phyloP scores from a whole-genome alignment of 208 protist genomes.

The Leishmania guyanensis region DNA sequence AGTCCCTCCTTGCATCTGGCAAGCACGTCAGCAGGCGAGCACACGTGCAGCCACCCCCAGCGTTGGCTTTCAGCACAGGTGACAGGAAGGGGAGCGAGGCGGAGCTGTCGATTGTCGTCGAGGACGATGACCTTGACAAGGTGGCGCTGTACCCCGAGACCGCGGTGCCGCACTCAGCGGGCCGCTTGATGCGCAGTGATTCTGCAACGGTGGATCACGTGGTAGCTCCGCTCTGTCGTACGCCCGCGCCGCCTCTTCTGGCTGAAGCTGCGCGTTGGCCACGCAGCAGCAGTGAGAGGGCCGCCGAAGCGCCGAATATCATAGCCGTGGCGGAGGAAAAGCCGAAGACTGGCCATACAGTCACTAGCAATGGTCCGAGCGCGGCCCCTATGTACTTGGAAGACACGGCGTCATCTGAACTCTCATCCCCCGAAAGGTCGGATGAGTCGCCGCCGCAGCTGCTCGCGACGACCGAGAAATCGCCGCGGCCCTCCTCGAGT shows the following conservation, averaged over 20 bases:
- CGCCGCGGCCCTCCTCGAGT: no score
- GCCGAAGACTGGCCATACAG: neutral
- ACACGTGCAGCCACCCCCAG: neutral
- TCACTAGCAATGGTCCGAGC: neutral
- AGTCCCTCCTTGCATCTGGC: neutral
- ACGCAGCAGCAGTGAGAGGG: neutral
- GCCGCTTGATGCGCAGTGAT: neutral
- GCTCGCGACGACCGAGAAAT: neutral
- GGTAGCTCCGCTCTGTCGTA: neutral
- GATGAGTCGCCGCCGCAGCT: neutral
- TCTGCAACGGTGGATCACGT: neutral
- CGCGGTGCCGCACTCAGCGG: neutral
- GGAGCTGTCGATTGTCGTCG: constrained; percentile 14
- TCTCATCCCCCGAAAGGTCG: neutral
- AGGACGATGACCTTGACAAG: constrained; percentile 5
- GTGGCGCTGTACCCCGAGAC: neutral
- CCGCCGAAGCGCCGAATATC: neutral
- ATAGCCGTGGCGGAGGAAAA: neutral
- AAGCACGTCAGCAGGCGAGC: neutral
- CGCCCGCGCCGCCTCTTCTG: neutral
- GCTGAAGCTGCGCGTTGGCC: neutral
- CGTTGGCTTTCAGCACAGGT: neutral
- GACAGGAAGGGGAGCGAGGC: neutral
- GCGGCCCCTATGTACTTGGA: constrained; percentile 16
- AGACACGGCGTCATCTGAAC: constrained; percentile 22